These are phyloP conservation scores for Tuber melanosporum DNA, from an alignment of 495 filamentous ascomycete genomes.

Conservation along the genomic window DNA sequence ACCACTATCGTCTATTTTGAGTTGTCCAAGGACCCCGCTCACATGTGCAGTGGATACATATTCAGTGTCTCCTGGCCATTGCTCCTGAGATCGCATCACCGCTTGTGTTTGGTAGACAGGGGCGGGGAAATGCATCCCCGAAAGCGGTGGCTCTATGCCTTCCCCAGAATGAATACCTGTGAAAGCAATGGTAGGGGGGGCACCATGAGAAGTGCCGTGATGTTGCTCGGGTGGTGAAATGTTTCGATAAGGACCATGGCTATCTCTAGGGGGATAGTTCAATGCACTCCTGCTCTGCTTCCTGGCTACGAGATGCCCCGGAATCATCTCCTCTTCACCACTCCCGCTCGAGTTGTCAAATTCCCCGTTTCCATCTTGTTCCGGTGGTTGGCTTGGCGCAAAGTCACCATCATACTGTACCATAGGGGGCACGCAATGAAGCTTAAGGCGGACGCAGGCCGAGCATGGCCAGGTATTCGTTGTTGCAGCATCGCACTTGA, in stretches of 20 bases:
- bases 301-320: conserved; percentile 33
- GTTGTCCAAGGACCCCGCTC: conserved; percentile 72
- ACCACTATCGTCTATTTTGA: conserved; percentile 80
- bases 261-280: conserved; percentile 32
- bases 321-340: conserved; percentile 53
- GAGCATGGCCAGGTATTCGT: conserved; percentile 98
- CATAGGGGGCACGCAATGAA: conserved; percentile 87
- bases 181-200: conserved; percentile 24
- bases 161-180: conserved; percentile 27
- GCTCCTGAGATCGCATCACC: conserved; percentile 32
- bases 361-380: conserved; percentile 42
- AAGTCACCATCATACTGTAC: conserved; percentile 77
- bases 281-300: conserved; percentile 31
- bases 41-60: conserved; percentile 62
- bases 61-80: conserved; percentile 51
- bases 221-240: conserved; percentile 33
- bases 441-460: conserved; percentile 83
- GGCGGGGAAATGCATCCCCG: conserved; percentile 33
- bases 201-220: conserved; percentile 28
- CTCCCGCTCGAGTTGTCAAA: conserved; percentile 46
- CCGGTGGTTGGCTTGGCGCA: conserved; percentile 44
- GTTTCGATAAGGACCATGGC: conserved; percentile 24
- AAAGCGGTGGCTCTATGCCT: conserved; percentile 32
- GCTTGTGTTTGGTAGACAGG: conserved; percentile 38
- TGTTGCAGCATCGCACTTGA: conserved; percentile 96